These are phyloP conservation scores for Apiotrichum gracile DNA, from an alignment of 1,284 basidiomycete species.

Conservation along the genomic window DNA sequence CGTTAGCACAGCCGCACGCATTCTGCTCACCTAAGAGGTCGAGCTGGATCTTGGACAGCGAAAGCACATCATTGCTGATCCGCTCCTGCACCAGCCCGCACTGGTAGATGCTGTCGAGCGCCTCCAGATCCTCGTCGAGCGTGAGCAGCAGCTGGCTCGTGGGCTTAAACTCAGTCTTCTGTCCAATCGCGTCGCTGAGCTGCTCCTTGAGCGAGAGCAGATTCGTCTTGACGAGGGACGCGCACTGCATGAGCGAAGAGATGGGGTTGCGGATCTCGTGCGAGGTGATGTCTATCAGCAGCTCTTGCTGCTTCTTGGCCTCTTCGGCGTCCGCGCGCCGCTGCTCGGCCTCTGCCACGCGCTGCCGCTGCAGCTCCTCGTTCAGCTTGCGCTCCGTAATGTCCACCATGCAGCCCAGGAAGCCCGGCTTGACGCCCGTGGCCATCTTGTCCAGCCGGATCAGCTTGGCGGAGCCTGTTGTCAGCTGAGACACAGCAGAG, in stretches of 20 bases:
- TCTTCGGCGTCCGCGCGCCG: conserved; percentile 42
- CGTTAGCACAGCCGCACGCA: no score
- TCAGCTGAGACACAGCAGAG: no score
- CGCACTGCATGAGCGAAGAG: conserved; percentile 27
- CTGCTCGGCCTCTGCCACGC: conserved; percentile 39
- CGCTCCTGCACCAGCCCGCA: conserved; percentile 42
- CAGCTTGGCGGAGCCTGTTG: no score
- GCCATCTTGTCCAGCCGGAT: no score
- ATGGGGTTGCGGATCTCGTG: conserved; percentile 38
- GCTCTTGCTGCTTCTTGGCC: conserved; percentile 42
- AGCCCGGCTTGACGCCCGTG: conserved; percentile 7
- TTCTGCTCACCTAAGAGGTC: no score
- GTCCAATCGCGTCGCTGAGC: conserved; percentile 10
- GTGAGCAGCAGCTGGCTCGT: conserved; percentile 13
- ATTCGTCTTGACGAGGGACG: conserved; percentile 41
- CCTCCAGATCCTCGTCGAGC: conserved; percentile 17
- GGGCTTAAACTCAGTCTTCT: neutral
- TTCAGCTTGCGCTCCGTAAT: conserved; percentile 41
- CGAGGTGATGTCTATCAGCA: conserved; percentile 46
- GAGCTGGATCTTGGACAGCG: conserved; percentile 43
- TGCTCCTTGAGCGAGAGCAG: conserved; percentile 35
- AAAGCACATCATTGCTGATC: conserved; percentile 45
- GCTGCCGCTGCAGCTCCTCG: conserved; percentile 35
- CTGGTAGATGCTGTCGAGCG: conserved; percentile 21
- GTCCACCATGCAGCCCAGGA: conserved; percentile 35